A percentile compares a stretch with the other conserved stretches of the same genome.
phyloP scores from a whole-genome alignment of 371 early-diverging fungal species.

The Amoeboradix gromovi region DNA sequence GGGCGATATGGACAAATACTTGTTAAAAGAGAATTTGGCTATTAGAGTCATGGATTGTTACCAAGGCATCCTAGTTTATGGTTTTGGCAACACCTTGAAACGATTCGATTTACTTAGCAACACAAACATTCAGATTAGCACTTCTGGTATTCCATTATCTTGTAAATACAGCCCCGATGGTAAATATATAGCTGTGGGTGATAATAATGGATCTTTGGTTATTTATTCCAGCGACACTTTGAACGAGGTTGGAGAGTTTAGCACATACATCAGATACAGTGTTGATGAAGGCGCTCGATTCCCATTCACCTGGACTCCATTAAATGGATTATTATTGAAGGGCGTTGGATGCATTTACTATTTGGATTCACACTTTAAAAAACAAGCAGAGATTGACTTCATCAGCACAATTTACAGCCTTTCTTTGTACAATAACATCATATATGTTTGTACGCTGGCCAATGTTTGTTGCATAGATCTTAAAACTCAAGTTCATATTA shows the following conservation, averaged over 20 bases:
- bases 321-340: background rate
- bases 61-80: background rate
- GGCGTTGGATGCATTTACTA: background rate
- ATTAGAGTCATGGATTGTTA: background rate
- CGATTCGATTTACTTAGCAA: background rate
- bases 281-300: background rate
- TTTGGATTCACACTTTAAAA: background rate
- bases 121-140: background rate
- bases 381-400: background rate
- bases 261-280: background rate
- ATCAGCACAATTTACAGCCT: background rate
- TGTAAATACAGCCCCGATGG: background rate
- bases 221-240: background rate
- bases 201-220: background rate
- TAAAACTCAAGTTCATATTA: background rate
- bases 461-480: background rate
- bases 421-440: background rate
- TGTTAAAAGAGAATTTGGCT: background rate
- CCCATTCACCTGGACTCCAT: background rate
- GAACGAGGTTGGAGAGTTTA: background rate
- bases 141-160: background rate
- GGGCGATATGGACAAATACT: background rate
- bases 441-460: background rate
- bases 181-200: background rate
- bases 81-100: background rate